Conservation (phyloP, 257 asterid genomes). For the Penstemon davidsonii region DNA sequence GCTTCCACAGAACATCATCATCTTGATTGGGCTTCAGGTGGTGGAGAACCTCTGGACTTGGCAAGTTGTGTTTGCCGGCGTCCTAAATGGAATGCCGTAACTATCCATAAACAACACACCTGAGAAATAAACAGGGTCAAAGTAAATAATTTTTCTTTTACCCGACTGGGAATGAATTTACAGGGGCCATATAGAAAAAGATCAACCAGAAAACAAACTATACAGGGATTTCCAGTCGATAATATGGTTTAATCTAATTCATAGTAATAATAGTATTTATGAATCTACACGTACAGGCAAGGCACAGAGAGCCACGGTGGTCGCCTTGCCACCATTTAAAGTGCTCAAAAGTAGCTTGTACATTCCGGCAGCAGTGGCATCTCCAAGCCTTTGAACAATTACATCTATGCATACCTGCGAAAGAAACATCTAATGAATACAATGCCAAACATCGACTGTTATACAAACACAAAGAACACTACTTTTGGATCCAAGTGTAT, state of each 20-base stretch:
- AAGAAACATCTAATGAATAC: background rate
- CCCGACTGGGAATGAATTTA: background rate
- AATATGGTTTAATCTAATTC: background rate
- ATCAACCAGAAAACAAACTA: conserved; percentile 3
- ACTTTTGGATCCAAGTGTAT: background rate
- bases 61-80: conserved; percentile 64
- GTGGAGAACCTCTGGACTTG: conserved; percentile 43
- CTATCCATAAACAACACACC: conserved; percentile 77
- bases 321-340: conserved; percentile 58
- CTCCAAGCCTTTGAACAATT: conserved; percentile 93
- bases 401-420: conserved; percentile 93
- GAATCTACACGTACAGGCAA: conserved; percentile 62
- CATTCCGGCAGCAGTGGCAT: conserved; percentile 96
- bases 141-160: background rate
- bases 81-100: conserved; percentile 70
- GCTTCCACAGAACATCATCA: conserved; percentile 33
- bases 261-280: background rate
- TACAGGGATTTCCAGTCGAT: background rate
- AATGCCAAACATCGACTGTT: background rate
- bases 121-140: conserved; percentile 27
- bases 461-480: background rate
- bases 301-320: conserved; percentile 67
- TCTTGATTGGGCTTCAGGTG: conserved; percentile 33
- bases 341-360: conserved; percentile 74
- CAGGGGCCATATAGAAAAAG: background rate